Conservation (phyloP, 192 early-diverging fungal species). For the Jimgerdemannia flammicorona region DNA sequence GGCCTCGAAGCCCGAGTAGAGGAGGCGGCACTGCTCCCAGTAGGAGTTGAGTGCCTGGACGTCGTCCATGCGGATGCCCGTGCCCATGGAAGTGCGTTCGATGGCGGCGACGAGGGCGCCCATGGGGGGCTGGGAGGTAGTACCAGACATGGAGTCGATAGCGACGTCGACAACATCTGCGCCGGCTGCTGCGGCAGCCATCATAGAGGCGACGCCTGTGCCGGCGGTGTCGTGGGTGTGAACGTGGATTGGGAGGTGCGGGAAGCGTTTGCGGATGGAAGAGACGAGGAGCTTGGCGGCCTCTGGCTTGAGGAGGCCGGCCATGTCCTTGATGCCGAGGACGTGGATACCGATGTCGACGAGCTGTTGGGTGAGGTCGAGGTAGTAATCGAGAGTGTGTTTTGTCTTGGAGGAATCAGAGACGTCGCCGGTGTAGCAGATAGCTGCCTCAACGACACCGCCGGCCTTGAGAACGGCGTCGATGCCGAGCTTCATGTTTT, state of each 20-base stretch:
- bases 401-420: constrained; percentile 77
- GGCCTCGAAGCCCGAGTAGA: constrained; percentile 97
- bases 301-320: constrained; percentile 90
- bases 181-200: constrained; percentile 87
- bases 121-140: constrained; percentile 97
- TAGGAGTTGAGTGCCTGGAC: constrained; percentile 86
- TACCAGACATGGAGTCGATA: constrained; percentile 91
- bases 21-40: constrained; percentile 94
- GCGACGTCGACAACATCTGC: constrained; percentile 94
- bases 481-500: constrained; percentile 94
- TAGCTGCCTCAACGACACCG: constrained; percentile 89
- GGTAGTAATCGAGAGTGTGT: constrained; percentile 90
- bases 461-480: constrained; percentile 91
- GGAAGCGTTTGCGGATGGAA: constrained; percentile 81
- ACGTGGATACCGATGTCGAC: constrained; percentile 92
- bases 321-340: constrained; percentile 95
- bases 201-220: constrained; percentile 94
- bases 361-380: constrained; percentile 85
- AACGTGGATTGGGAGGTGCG: constrained; percentile 91
- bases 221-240: constrained; percentile 98
- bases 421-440: constrained; percentile 95
- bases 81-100: constrained; percentile 75
- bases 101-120: constrained; percentile 88
- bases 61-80: constrained; percentile 79
- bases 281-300: constrained; percentile 86